Percentiles rank a stretch among this genome's conserved stretches.
phyloP scores from a whole-genome alignment of 1,139 yeast species.

The Yamadazyma blattariae region DNA sequence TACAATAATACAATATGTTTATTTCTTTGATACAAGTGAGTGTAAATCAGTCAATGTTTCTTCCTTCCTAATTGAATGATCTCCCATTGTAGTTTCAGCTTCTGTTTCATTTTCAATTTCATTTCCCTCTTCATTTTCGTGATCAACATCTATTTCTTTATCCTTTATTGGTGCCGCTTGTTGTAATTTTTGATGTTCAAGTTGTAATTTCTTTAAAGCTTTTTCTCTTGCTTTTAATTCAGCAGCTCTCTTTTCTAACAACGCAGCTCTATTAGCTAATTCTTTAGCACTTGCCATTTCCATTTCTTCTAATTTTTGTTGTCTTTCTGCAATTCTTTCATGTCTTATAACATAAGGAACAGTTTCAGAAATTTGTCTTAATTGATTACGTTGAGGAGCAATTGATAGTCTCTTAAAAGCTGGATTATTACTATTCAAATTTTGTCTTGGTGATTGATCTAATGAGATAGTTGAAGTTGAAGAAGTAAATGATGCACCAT shows the following conservation, averaged over 20 bases:
- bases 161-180: neutral
- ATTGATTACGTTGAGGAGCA: constrained; percentile 62
- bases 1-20: no score
- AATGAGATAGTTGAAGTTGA: constrained; percentile 31
- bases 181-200: constrained; percentile 19
- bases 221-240: constrained; percentile 67
- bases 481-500: constrained; percentile 27
- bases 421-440: constrained; percentile 36
- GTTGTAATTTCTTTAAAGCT: constrained; percentile 37
- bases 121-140: neutral
- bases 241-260: constrained; percentile 72
- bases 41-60: constrained; percentile 56
- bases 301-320: constrained; percentile 72
- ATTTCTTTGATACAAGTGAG: constrained; percentile 28
- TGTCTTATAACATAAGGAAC: constrained; percentile 79
- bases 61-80: constrained; percentile 29
- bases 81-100: constrained; percentile 3
- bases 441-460: constrained; percentile 15
- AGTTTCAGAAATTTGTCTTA: constrained; percentile 76
- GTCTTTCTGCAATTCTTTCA: constrained; percentile 70
- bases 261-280: constrained; percentile 68
- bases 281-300: constrained; percentile 77
- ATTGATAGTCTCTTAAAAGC: constrained; percentile 57
- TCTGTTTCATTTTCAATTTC: neutral
- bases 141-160: neutral